Evolutionary conservation across 495 filamentous ascomycete species (phyloP).

Genomic region (Rostrohypoxylon terebratum): DNA sequence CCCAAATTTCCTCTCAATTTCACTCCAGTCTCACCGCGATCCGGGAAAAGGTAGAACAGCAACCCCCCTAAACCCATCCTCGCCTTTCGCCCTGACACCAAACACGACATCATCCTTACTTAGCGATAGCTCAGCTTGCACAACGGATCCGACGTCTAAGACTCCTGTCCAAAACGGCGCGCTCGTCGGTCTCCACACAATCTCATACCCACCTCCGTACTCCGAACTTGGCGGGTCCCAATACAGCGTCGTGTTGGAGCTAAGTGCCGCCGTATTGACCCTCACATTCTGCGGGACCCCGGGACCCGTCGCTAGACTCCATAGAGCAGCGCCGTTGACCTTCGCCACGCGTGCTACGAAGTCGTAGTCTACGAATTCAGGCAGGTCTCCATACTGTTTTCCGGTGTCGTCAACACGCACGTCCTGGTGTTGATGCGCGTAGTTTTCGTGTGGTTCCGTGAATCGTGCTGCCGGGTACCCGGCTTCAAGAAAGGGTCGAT

Average conservation of each 20-base stretch:
- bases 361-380: slow-evolving; percentile 65
- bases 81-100: slow-evolving; percentile 61
- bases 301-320: slow-evolving; percentile 62
- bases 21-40: not conserved
- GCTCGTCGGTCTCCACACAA: slow-evolving; percentile 62
- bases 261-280: slow-evolving; percentile 56
- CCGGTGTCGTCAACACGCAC: slow-evolving; percentile 56
- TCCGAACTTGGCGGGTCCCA: slow-evolving; percentile 51
- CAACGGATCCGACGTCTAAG: slow-evolving; percentile 54
- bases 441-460: slow-evolving; percentile 67
- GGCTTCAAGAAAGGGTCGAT: slow-evolving; percentile 61
- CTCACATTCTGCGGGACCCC: slow-evolving; percentile 59
- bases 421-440: slow-evolving; percentile 67
- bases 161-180: slow-evolving; percentile 61
- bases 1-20: not conserved
- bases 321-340: slow-evolving; percentile 63
- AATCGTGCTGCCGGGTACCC: slow-evolving; percentile 65
- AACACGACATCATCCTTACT: slow-evolving; percentile 68
- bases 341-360: slow-evolving; percentile 62
- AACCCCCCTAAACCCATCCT: slow-evolving; percentile 54
- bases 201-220: slow-evolving; percentile 57
- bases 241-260: slow-evolving; percentile 58
- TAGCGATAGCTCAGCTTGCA: slow-evolving; percentile 54
- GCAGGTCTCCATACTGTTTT: slow-evolving; percentile 63
- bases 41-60: slow-evolving; percentile 48